Percentiles rank a stretch among this genome's conserved stretches.
These are phyloP conservation scores for Stevia rebaudiana DNA, from an alignment of 140 eudicot genomes.

Conservation along the genomic window DNA sequence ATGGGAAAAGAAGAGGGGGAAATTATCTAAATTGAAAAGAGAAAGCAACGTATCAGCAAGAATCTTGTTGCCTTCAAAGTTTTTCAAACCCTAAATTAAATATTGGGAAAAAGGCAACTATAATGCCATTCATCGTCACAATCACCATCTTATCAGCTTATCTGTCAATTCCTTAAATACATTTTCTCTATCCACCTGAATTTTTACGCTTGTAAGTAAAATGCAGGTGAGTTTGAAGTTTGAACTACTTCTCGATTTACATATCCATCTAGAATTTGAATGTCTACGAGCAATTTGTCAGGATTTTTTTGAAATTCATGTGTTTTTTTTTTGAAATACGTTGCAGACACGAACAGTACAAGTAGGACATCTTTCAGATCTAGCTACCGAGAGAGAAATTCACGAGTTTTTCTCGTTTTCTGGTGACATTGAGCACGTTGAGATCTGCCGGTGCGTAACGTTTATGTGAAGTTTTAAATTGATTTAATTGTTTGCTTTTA, in stretches of 20 bases:
- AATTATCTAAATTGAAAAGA: neutral
- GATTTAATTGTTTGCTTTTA: neutral
- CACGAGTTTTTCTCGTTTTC: slow-evolving; percentile 89
- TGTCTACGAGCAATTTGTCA: neutral
- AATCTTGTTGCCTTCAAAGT: slow-evolving; percentile 30
- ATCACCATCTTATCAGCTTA: slow-evolving; percentile 11
- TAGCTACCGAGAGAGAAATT: slow-evolving; percentile 87
- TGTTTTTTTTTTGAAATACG: neutral
- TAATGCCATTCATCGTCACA: slow-evolving; percentile 13
- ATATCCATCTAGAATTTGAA: neutral
- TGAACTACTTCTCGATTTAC: slow-evolving; percentile 3
- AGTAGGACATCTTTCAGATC: slow-evolving; percentile 83
- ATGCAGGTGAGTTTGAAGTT: slow-evolving; percentile 33
- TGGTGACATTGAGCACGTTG: slow-evolving; percentile 78
- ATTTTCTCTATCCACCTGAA: slow-evolving; percentile 1
- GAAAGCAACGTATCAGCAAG: slow-evolving; percentile 41
- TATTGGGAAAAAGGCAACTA: slow-evolving; percentile 10
- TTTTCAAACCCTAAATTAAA: slow-evolving; percentile 30
- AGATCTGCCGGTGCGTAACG: slow-evolving; percentile 61
- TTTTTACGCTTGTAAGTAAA: slow-evolving; percentile 8
- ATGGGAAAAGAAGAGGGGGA: neutral
- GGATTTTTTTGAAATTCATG: neutral
- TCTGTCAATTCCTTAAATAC: slow-evolving; percentile 15
- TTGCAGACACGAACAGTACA: slow-evolving; percentile 60
- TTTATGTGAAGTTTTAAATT: neutral